phyloP scores from a whole-genome alignment of 164 flowering plant genomes.

The Taxillus chinensis region DNA sequence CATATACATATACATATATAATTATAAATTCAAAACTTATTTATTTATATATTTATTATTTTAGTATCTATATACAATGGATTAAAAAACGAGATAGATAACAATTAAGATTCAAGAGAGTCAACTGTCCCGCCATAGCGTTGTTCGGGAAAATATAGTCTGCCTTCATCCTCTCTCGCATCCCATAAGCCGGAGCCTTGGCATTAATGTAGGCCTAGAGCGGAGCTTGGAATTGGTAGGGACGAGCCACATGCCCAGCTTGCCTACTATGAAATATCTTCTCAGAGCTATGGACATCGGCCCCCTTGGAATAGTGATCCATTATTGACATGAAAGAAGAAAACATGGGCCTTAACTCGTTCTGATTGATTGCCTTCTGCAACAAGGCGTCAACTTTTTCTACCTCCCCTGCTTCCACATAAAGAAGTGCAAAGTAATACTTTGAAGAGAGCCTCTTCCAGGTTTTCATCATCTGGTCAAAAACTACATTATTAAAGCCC shows the following conservation, averaged over 20 bases:
- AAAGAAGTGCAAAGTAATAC: constrained; percentile 42
- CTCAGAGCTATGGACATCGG: constrained; percentile 76
- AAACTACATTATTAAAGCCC: constrained; percentile 67
- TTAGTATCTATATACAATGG: no score
- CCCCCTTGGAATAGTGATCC: constrained; percentile 62
- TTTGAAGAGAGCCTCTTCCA: constrained; percentile 30
- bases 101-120: constrained; percentile 27
- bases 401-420: constrained; percentile 71
- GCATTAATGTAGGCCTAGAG: constrained; percentile 57
- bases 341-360: constrained; percentile 36
- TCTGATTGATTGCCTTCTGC: constrained; percentile 50
- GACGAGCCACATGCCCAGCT: constrained; percentile 42
- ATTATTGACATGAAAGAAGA: constrained; percentile 37
- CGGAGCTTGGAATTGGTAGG: constrained; percentile 36
- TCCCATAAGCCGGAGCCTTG: constrained; percentile 71
- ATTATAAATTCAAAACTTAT: no score
- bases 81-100: no score
- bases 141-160: constrained; percentile 57
- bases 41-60: no score
- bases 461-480: constrained; percentile 31
- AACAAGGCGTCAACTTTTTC: constrained; percentile 63
- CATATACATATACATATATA: no score
- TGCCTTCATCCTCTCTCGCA: constrained; percentile 73
- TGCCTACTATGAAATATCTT: constrained; percentile 51
- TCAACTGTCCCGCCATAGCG: constrained; percentile 30